Evolutionary conservation across 2,329 filamentous ascomycete species (phyloP).

Genomic region (Cadophora sp.): DNA sequence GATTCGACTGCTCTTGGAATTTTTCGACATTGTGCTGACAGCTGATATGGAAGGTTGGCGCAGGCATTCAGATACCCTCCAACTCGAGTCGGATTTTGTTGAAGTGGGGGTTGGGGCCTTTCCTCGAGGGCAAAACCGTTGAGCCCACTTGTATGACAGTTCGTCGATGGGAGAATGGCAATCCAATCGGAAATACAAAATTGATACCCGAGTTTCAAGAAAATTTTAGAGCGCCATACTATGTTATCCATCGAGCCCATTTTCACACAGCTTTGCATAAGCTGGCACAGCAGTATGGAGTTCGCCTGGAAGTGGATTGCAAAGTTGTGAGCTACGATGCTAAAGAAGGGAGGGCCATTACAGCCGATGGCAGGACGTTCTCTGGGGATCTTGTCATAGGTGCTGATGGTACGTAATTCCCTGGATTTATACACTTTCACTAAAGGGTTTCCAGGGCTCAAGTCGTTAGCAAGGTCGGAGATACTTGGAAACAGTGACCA

Average conservation of each 20-base stretch:
- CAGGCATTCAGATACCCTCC: slow-evolving; percentile 51
- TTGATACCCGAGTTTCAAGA: slow-evolving; percentile 44
- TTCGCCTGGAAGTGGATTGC: slow-evolving; percentile 36
- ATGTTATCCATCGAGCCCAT: slow-evolving; percentile 34
- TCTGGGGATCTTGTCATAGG: slow-evolving; percentile 47
- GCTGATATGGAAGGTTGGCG: slow-evolving; percentile 44
- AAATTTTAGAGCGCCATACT: slow-evolving; percentile 44
- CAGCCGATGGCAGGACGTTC: slow-evolving; percentile 38
- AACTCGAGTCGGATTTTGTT: slow-evolving; percentile 46
- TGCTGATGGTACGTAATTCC: slow-evolving; percentile 45
- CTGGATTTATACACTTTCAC: neutral
- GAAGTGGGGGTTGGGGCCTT: slow-evolving; percentile 45
- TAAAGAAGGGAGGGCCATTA: slow-evolving; percentile 33
- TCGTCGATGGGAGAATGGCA: slow-evolving; percentile 45
- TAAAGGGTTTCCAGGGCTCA: slow-evolving; percentile 36
- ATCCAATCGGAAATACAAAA: slow-evolving; percentile 47
- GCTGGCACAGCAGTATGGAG: slow-evolving; percentile 36
- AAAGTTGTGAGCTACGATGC: slow-evolving; percentile 38
- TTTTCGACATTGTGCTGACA: no score
- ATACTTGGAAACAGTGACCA: slow-evolving; percentile 37
- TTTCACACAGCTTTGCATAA: slow-evolving; percentile 30
- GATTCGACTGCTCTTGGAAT: no score
- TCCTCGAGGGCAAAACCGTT: slow-evolving; percentile 41
- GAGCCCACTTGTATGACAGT: slow-evolving; percentile 46
- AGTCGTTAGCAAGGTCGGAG: slow-evolving; percentile 42